phyloP scores from a whole-genome alignment of 352 stramenopile genomes.

The Phytophthora cactorum region DNA sequence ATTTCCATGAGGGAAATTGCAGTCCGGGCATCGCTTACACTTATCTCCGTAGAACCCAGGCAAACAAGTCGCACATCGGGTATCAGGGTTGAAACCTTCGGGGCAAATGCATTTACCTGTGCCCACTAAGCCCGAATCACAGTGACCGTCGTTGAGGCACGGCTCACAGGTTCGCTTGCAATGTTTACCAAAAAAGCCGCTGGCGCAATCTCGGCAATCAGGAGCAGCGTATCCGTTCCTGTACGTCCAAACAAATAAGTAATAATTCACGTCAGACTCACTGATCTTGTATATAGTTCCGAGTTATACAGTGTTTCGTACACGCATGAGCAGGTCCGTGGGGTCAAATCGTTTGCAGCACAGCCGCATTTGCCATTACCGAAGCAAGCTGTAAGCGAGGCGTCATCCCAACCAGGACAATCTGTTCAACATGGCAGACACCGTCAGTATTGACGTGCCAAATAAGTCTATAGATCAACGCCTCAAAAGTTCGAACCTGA shows the following conservation, averaged over 20 bases:
- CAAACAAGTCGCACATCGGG: constrained; percentile 80
- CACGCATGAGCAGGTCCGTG: constrained; percentile 69
- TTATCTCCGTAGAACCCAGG: constrained; percentile 74
- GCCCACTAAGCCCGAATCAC: constrained; percentile 65
- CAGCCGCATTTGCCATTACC: constrained; percentile 78
- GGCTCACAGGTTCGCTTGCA: constrained; percentile 70
- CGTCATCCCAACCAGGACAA: constrained; percentile 77
- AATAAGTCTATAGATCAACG: neutral
- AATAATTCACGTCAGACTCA: neutral
- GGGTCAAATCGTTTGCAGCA: constrained; percentile 63
- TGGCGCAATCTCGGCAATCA: constrained; percentile 72
- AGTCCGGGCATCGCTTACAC: constrained; percentile 78
- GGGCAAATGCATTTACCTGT: constrained; percentile 73
- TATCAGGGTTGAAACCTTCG: constrained; percentile 78
- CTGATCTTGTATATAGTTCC: neutral
- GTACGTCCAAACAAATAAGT: constrained; percentile 10
- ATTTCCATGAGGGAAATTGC: constrained; percentile 86
- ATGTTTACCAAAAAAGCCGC: constrained; percentile 57
- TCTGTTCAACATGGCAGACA: constrained; percentile 26
- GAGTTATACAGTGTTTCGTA: constrained; percentile 40
- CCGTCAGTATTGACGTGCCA: constrained; percentile 1
- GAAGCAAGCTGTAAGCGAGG: constrained; percentile 54
- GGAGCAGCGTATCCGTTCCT: constrained; percentile 67
- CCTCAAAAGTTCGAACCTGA: constrained; percentile 42
- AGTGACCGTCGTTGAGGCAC: constrained; percentile 79